Evolutionary conservation across 2,329 filamentous ascomycete genomes (phyloP).

Genomic region (Aspergillus ruber): DNA sequence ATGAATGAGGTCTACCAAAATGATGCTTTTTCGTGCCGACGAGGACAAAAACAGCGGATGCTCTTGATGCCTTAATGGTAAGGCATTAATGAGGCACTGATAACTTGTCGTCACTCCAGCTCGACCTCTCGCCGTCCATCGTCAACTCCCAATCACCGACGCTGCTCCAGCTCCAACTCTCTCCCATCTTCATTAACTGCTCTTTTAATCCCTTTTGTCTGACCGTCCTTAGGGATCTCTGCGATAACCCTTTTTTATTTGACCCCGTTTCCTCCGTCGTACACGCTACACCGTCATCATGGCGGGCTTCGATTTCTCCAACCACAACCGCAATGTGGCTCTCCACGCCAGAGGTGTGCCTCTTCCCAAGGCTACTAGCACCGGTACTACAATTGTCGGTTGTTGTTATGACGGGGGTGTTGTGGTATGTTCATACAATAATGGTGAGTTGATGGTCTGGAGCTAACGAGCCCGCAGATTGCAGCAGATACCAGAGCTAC

Average conservation of each 20-base stretch:
- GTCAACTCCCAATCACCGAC: constrained; percentile 11
- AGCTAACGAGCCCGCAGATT: constrained; percentile 54
- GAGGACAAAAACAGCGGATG: constrained; percentile 17
- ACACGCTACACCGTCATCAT: constrained; percentile 50
- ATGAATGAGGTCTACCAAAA: not conserved
- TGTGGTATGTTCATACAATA: constrained; percentile 56
- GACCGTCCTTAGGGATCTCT: constrained; percentile 18
- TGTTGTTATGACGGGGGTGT: constrained; percentile 95
- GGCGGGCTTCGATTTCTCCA: constrained; percentile 98
- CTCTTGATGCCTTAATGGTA: constrained; percentile 5
- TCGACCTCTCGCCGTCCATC: constrained; percentile 13
- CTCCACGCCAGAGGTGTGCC: constrained; percentile 91
- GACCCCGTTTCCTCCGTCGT: constrained; percentile 26
- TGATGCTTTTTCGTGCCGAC: not conserved
- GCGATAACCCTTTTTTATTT: not conserved
- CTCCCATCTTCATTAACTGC: constrained; percentile 24
- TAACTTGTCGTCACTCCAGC: constrained; percentile 39
- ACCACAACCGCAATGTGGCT: constrained; percentile 98
- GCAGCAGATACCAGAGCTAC: constrained; percentile 97
- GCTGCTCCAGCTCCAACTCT: constrained; percentile 20
- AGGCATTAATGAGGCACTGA: constrained; percentile 4
- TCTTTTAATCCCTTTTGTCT: not conserved
- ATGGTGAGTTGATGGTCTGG: constrained; percentile 1
- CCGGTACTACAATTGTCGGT: constrained; percentile 96
- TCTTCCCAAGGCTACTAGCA: constrained; percentile 94